phyloP scores from a whole-genome alignment of 768 basidiomycete species.

The Holtermanniella nyarrowii region DNA sequence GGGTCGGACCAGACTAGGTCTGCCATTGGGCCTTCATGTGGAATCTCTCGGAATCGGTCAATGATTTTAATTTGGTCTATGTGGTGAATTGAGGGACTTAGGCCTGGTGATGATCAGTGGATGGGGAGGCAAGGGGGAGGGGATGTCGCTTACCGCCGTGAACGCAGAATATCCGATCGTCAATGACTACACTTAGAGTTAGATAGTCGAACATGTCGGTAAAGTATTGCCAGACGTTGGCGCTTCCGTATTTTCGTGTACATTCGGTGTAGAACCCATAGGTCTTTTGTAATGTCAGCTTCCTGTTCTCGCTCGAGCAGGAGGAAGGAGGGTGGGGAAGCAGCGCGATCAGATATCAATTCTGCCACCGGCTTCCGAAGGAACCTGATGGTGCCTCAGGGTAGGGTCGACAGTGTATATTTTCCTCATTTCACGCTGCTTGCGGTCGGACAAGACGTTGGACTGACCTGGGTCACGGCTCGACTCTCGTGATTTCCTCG shows the following conservation, averaged over 20 bases:
- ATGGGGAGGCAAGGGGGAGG: not conserved
- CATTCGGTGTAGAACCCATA: conserved; percentile 99
- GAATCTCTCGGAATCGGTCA: conserved; percentile 97
- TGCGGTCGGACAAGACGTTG: conserved; percentile 7
- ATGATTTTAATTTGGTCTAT: conserved; percentile 99
- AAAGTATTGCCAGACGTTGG: conserved; percentile 97
- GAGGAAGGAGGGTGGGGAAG: not conserved
- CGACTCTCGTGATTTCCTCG: conserved; percentile 96
- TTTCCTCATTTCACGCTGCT: conserved; percentile 22
- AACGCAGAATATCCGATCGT: conserved; percentile 98
- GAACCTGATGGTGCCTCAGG: not conserved
- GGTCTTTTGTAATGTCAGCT: conserved; percentile 50
- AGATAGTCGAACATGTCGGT: conserved; percentile 99
- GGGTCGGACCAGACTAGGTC: conserved; percentile 99
- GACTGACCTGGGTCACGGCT: conserved; percentile 88
- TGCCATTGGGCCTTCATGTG: conserved; percentile 98
- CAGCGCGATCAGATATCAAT: not conserved
- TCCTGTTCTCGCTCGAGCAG: not conserved
- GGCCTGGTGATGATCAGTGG: conserved; percentile 47
- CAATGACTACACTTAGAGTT: conserved; percentile 93
- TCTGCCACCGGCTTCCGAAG: not conserved
- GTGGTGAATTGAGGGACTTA: conserved; percentile 95
- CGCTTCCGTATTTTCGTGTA: conserved; percentile 88
- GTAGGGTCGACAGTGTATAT: not conserved
- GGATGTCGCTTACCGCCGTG: conserved; percentile 88